Base-by-base conservation (phyloP, 1,284 basidiomycete genomes). In the Fomitiporia mediterranea region DNA sequence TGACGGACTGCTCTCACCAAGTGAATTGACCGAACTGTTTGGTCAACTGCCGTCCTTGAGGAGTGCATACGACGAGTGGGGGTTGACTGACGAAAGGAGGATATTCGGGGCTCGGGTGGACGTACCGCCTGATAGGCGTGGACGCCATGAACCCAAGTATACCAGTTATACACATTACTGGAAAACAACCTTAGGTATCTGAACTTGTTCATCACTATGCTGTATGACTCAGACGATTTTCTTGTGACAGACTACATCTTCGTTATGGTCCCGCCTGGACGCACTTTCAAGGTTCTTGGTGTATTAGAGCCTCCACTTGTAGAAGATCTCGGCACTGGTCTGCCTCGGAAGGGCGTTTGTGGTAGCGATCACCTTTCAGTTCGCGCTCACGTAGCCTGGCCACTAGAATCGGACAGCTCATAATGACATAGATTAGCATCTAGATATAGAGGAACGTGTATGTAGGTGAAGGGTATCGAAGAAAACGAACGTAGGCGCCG, bases 291-390 rank as follows among this genome's bases (percentile, higher is more conserved):
- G 21, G 76, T 95, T 3, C 72, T 74, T 2, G 78, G 82, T 19
- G 71, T 94, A 11, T 79, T 93, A 17, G 70, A 79, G 34, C 86
- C 90, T 7, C 87, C 86, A 59, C 67, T 65, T 17, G 78, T 78
- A n/a, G 73, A 80, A 51, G 79, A 84, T 50, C 76, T 97, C 7
- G 77, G 76, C 5, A 77, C 78, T 7, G 94, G 94, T 6, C 71
- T 98, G 42, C 94, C 94, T n/a, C 77, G 82, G 64, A 82, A 81
- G 61, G 83, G 82, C 15, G 77, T 94, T 25, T 89, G 86, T 62
- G 90, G 89, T 8, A 93, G 90, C 64, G 94, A 98, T 70, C 94
- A 98, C 67, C 76, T 94, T 58, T 86, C 88, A 1, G 76, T 97
- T 8, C 83, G 81, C 40, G 79, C 77, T 4, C 80, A 86, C 27